Evolutionary conservation across 768 basidiomycete genomes (phyloP).

Genomic region (Lenzites betulinus): DNA sequence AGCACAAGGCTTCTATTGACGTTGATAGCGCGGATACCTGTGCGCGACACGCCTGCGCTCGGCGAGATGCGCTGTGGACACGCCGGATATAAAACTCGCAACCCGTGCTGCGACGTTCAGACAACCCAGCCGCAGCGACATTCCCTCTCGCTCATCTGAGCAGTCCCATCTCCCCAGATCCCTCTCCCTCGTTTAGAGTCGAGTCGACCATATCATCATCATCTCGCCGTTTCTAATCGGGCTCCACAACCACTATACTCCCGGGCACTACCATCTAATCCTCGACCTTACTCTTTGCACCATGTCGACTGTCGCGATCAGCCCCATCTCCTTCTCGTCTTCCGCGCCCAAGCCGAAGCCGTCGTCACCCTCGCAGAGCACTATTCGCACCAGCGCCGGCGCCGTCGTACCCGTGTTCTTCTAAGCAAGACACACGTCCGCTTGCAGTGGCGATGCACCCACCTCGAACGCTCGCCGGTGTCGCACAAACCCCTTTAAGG

Average conservation of each 20-base stretch:
- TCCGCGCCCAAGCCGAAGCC: conserved; percentile 21
- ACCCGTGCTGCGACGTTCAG: neutral
- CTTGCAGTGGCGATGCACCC: neutral
- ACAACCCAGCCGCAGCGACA: conserved; percentile 15
- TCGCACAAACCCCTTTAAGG: neutral
- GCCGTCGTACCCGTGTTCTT: conserved; percentile 29
- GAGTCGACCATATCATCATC: neutral
- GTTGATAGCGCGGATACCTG: conserved; percentile 22
- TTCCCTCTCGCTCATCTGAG: conserved; percentile 9
- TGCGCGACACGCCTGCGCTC: conserved; percentile 8
- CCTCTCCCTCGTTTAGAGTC: neutral
- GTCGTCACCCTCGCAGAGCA: conserved; percentile 21
- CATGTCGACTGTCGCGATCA: conserved; percentile 16
- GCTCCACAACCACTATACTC: neutral
- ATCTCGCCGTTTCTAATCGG: neutral
- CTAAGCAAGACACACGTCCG: conserved; percentile 7
- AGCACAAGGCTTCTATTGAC: conserved; percentile 16
- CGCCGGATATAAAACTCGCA: neutral
- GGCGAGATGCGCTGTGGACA: conserved; percentile 15
- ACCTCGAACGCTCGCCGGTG: neutral
- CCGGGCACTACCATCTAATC: neutral
- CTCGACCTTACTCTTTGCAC: neutral
- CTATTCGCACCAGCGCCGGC: conserved; percentile 27
- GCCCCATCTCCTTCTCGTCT: conserved; percentile 17
- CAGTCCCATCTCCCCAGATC: neutral